A percentile compares a stretch with the other conserved stretches of the same genome.
Evolutionary conservation across 257 asterid species (phyloP).

Genomic region (Cordia subcordata): DNA sequence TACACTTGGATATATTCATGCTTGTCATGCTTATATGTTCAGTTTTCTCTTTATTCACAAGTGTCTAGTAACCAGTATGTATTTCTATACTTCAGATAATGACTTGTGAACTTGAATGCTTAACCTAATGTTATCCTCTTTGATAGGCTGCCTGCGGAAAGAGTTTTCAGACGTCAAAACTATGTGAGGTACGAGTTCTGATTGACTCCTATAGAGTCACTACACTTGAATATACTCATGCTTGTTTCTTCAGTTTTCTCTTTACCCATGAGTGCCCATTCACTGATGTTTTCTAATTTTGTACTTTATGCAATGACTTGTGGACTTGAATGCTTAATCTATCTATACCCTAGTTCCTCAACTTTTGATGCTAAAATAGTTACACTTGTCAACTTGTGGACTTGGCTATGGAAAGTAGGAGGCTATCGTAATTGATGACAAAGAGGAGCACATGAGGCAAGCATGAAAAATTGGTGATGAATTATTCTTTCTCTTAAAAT

Average conservation of each 20-base stretch:
- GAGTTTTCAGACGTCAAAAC: too few relatives aligned
- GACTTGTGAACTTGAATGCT: too few relatives aligned
- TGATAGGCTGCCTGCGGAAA: too few relatives aligned
- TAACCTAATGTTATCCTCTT: too few relatives aligned
- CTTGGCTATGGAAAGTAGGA: constrained; percentile 16
- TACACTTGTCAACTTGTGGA: not conserved
- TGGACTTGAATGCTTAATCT: not conserved
- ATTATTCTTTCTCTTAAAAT: constrained; percentile 3
- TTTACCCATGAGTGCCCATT: not conserved
- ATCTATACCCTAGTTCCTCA: not conserved
- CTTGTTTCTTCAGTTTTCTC: constrained; percentile 7
- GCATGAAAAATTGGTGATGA: constrained; percentile 11
- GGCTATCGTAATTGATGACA: constrained; percentile 25
- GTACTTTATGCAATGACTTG: not conserved
- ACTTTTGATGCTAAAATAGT: constrained; percentile 7
- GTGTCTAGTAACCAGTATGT: too few relatives aligned
- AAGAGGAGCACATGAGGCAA: constrained; percentile 43
- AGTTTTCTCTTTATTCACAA: constrained; percentile 2
- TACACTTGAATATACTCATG: not conserved
- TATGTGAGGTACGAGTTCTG: too few relatives aligned
- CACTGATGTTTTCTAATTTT: too few relatives aligned
- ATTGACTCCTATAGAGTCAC: too few relatives aligned
- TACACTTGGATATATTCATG: not conserved
- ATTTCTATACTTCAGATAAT: too few relatives aligned
- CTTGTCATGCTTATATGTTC: constrained; percentile 2